Conservation (phyloP, 768 basidiomycete genomes). For the Podaxis rugospora region DNA sequence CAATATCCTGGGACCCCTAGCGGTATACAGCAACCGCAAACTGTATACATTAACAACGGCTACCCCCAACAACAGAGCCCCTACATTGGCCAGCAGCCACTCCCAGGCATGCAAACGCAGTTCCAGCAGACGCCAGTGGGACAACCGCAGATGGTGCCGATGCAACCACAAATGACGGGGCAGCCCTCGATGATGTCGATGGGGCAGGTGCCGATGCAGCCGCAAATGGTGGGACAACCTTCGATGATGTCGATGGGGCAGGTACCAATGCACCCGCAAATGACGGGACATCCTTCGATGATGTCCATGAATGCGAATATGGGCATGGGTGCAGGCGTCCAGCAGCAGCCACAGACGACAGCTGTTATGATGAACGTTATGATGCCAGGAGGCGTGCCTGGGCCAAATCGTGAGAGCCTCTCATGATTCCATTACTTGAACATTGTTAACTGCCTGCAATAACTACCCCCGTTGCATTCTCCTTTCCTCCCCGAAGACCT, state of each 20-base stretch:
- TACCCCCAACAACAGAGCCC: background rate
- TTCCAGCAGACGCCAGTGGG: background rate
- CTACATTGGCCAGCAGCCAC: background rate
- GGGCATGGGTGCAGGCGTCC: background rate
- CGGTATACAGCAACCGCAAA: background rate
- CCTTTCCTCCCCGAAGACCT: background rate
- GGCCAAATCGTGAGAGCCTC: background rate
- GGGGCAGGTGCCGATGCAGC: conserved; percentile 6
- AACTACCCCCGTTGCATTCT: too few relatives aligned
- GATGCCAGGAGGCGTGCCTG: conserved; percentile 1
- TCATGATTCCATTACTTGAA: background rate
- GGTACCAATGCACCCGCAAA: conserved; percentile 1
- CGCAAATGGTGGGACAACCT: background rate
- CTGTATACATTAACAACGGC: background rate
- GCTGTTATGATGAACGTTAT: conserved; percentile 10
- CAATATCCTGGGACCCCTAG: background rate
- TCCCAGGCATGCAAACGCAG: background rate
- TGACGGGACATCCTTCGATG: background rate
- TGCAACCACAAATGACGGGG: background rate
- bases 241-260: background rate
- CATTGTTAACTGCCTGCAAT: too few relatives aligned
- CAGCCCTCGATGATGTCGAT: background rate
- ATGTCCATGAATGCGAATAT: background rate
- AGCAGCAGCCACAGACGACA: background rate
- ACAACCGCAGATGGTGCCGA: conserved; percentile 3